A percentile compares a stretch with the other conserved stretches of the same genome.
These are phyloP conservation scores for Raphanus sativus DNA, from an alignment of 345 rosid genomes.

Conservation along the genomic window DNA sequence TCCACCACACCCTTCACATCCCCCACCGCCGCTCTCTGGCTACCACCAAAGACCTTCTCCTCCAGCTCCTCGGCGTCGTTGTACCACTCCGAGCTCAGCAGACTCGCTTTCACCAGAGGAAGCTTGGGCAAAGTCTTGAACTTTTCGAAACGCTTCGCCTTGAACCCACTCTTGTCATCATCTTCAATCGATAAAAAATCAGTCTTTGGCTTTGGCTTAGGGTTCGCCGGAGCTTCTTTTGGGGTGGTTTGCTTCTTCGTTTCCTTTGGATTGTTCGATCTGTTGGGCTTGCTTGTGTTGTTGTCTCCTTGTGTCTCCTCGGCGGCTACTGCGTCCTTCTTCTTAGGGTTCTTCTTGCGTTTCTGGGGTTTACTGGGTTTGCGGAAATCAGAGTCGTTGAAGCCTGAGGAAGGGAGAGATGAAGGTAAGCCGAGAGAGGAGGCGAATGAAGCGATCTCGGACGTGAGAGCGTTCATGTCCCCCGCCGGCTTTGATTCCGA, in stretches of 20 bases:
- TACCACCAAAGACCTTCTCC: constrained; percentile 61
- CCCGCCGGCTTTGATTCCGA: constrained; percentile 41
- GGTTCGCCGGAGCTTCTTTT: constrained; percentile 26
- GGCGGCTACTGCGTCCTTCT: neutral
- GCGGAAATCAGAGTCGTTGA: constrained; percentile 73
- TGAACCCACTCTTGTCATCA: constrained; percentile 13
- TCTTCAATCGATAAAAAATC: constrained; percentile 58
- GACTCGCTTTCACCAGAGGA: constrained; percentile 70
- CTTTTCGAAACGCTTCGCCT: constrained; percentile 41
- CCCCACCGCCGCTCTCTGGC: constrained; percentile 42
- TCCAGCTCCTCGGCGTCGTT: constrained; percentile 72
- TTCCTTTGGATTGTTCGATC: constrained; percentile 18
- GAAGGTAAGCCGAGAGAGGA: constrained; percentile 76
- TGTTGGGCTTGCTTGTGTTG: constrained; percentile 15
- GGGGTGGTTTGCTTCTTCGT: neutral
- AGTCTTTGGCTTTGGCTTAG: constrained; percentile 54
- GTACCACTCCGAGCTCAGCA: constrained; percentile 68
- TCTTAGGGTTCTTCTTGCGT: constrained; percentile 27
- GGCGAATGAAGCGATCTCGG: constrained; percentile 77
- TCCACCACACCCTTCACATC: constrained; percentile 59
- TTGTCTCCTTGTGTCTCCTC: constrained; percentile 10
- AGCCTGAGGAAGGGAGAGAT: constrained; percentile 56
- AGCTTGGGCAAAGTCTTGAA: constrained; percentile 64
- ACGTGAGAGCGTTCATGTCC: constrained; percentile 47
- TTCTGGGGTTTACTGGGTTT: constrained; percentile 38